These are phyloP conservation scores for Solanum rostratum DNA, from an alignment of 257 asterid species.

Conservation along the genomic window DNA sequence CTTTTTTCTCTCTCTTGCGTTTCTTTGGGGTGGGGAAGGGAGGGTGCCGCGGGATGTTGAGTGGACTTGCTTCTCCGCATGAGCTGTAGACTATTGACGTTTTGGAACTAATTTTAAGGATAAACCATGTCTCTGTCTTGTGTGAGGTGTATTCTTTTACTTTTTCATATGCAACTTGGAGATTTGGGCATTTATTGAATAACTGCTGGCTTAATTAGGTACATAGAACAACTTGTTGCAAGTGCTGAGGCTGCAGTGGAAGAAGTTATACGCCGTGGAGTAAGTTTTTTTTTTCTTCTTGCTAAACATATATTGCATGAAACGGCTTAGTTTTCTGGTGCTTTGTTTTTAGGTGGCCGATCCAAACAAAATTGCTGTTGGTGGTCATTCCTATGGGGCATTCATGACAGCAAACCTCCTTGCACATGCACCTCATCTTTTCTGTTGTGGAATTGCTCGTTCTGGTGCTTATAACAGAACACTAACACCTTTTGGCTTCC, in stretches of 20 bases:
- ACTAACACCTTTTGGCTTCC: conserved; percentile 99
- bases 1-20: background rate
- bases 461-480: conserved; percentile 99
- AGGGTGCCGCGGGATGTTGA: background rate
- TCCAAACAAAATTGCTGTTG: conserved; percentile 79
- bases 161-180: background rate
- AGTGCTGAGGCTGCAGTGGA: conserved; percentile 98
- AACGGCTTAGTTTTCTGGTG: conserved; percentile 6
- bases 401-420: conserved; percentile 98
- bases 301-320: background rate
- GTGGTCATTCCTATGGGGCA: conserved; percentile 99
- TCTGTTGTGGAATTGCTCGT: conserved; percentile 91
- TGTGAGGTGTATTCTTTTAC: background rate
- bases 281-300: conserved; percentile 31
- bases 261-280: conserved; percentile 92
- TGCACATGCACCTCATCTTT: conserved; percentile 97
- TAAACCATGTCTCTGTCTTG: background rate
- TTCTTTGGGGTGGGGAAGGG: background rate
- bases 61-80: background rate
- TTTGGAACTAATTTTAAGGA: background rate
- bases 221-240: conserved; percentile 87
- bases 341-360: conserved; percentile 68
- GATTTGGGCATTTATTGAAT: background rate
- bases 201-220: conserved; percentile 36
- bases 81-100: background rate